Evolutionary conservation across 345 rosid genomes (phyloP).

Genomic region (Populus alba): DNA sequence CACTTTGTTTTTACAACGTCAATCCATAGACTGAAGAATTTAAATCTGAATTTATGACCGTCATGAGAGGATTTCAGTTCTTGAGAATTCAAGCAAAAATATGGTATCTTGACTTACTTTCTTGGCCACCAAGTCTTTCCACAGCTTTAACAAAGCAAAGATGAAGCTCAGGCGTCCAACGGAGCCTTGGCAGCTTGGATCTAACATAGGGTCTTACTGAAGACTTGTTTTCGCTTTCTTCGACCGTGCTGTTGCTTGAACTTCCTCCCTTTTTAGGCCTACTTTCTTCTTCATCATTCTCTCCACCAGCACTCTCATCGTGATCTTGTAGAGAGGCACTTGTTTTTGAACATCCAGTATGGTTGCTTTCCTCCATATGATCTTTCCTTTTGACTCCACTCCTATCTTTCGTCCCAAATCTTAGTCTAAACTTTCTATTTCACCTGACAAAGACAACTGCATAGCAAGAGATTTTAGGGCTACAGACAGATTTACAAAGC

Average conservation of each 20-base stretch:
- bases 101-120: constrained; percentile 8
- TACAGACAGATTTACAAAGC: background rate
- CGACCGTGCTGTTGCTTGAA: constrained; percentile 91
- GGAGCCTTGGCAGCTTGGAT: constrained; percentile 36
- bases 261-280: constrained; percentile 38
- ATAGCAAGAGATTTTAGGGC: background rate
- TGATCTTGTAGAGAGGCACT: constrained; percentile 18
- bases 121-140: constrained; percentile 34
- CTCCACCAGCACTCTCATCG: constrained; percentile 34
- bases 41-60: too few relatives aligned
- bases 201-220: constrained; percentile 34
- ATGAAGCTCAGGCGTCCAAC: constrained; percentile 38
- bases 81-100: background rate
- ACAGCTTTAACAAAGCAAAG: constrained; percentile 30
- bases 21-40: background rate
- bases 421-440: background rate
- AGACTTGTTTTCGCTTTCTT: constrained; percentile 60
- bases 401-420: background rate
- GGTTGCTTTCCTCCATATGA: constrained; percentile 26
- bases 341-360: constrained; percentile 34
- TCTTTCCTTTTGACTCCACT: background rate
- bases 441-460: background rate
- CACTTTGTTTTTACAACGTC: too few relatives aligned
- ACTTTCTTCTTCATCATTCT: constrained; percentile 30
- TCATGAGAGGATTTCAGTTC: too few relatives aligned